Evolutionary conservation across 1,284 basidiomycete genomes (phyloP).

Genomic region (Golubevia sp.): DNA sequence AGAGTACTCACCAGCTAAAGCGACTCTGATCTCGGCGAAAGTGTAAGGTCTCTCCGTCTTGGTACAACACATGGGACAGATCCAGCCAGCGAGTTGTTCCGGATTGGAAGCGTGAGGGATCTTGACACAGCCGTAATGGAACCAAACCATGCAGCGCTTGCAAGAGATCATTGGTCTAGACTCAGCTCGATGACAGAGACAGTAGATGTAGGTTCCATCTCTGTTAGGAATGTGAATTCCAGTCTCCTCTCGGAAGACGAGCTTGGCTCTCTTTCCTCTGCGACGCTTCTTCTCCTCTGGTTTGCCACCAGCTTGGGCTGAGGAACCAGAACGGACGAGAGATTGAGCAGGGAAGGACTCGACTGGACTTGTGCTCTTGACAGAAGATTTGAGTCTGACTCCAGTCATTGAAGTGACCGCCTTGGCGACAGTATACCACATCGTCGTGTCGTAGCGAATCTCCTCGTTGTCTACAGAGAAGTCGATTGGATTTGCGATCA

Average conservation of each 20-base stretch:
- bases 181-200: constrained; percentile 49
- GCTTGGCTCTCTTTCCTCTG: constrained; percentile 53
- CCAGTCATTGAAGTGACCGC: background rate
- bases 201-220: constrained; percentile 38
- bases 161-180: constrained; percentile 56
- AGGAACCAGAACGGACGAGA: background rate
- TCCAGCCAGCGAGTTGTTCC: constrained; percentile 37
- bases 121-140: constrained; percentile 52
- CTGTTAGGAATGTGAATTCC: constrained; percentile 25
- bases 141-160: constrained; percentile 58
- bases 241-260: constrained; percentile 54
- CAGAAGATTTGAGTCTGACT: background rate
- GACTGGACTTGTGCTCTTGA: constrained; percentile 4
- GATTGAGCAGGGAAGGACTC: background rate
- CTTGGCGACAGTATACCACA: background rate
- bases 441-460: background rate
- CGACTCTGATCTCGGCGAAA: constrained; percentile 53
- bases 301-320: background rate
- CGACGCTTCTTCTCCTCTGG: background rate
- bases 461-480: background rate
- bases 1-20: too few relatives aligned
- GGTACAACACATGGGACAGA: constrained; percentile 59
- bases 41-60: constrained; percentile 54
- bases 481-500: background rate
- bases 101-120: constrained; percentile 36